Conservation (phyloP, 139 green algal species). For the Coelastrella sp. region DNA sequence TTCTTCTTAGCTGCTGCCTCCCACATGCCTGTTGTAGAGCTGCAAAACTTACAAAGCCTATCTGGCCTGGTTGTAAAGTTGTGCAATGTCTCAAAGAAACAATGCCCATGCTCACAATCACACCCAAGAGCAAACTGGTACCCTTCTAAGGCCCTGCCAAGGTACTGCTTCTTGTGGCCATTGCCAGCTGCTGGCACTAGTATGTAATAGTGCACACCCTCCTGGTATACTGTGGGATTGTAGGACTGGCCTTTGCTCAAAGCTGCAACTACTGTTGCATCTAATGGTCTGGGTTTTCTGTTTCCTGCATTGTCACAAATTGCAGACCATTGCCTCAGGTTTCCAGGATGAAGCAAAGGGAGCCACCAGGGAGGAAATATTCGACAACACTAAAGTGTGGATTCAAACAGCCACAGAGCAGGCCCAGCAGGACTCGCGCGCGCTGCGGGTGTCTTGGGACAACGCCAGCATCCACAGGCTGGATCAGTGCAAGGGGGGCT, state of each 20-base stretch:
- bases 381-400: background rate
- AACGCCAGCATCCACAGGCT: background rate
- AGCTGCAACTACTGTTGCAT: background rate
- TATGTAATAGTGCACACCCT: background rate
- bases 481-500: background rate
- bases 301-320: background rate
- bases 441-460: background rate
- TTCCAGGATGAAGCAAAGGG: background rate
- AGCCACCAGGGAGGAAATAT: background rate
- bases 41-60: background rate
- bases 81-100: background rate
- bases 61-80: background rate
- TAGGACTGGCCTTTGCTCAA: background rate
- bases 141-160: background rate
- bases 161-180: background rate
- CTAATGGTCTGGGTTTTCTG: background rate
- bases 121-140: background rate
- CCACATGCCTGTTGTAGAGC: background rate
- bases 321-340: background rate
- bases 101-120: background rate
- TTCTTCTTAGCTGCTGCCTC: background rate
- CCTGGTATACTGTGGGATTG: background rate
- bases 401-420: background rate
- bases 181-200: background rate
- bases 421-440: background rate